Evolutionary conservation across 2,329 filamentous ascomycete genomes (phyloP).

Genomic region (Lecanicillium sp.): DNA sequence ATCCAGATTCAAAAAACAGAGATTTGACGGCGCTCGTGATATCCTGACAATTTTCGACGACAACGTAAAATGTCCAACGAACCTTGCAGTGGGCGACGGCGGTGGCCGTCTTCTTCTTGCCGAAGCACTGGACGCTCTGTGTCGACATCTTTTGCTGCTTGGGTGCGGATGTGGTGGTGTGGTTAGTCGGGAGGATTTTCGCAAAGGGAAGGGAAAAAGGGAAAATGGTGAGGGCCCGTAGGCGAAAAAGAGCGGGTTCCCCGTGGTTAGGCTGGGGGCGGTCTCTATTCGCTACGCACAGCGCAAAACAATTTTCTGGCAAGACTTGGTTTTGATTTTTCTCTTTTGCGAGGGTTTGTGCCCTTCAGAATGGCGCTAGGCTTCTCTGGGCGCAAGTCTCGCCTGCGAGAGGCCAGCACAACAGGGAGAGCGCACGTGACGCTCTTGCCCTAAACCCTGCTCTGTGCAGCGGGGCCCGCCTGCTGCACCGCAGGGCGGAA

Average conservation of each 20-base stretch:
- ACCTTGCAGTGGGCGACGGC: constrained; percentile 92
- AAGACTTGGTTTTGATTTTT: constrained; percentile 1
- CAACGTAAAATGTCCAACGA: constrained; percentile 29
- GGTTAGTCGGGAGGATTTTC: neutral
- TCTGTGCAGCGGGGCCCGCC: neutral
- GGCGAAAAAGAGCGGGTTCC: constrained; percentile 16
- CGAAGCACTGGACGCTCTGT: constrained; percentile 94
- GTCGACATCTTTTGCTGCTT: constrained; percentile 51
- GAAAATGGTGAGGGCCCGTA: neutral
- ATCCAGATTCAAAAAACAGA: no score
- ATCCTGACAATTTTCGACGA: constrained; percentile 8
- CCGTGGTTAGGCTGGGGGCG: constrained; percentile 15
- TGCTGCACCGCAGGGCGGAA: neutral
- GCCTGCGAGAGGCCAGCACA: no score
- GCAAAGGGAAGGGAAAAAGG: constrained; percentile 7
- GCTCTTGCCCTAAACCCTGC: constrained; percentile 10
- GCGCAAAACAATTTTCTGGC: neutral
- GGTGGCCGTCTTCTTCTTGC: constrained; percentile 93
- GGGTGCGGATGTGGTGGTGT: neutral
- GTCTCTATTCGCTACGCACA: no score
- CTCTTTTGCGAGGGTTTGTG: constrained; percentile 12
- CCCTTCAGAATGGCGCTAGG: constrained; percentile 6
- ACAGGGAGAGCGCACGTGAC: constrained; percentile 2
- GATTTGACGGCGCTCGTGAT: no score
- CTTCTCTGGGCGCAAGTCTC: neutral